phyloP scores from a whole-genome alignment of 1,284 basidiomycete genomes.

The Apiotrichum veenhuisii region DNA sequence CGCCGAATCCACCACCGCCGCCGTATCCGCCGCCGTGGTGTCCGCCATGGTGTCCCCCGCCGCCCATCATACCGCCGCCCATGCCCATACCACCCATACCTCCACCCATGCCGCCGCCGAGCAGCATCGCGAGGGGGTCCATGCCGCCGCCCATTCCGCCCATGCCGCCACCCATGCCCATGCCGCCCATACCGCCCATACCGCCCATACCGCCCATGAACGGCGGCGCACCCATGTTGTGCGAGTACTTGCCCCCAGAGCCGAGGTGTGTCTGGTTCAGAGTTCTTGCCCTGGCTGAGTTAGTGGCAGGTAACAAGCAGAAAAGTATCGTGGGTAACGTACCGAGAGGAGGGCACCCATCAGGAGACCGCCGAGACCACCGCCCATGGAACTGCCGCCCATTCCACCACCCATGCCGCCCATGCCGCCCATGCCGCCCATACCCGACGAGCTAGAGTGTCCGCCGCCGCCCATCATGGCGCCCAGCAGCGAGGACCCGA shows the following conservation, averaged over 20 bases:
- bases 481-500: constrained; percentile 8
- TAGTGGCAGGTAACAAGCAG: not conserved
- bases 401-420: constrained; percentile 4
- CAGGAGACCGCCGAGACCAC: constrained; percentile 5
- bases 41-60: not conserved
- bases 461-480: not conserved
- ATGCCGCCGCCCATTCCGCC: constrained; percentile 11
- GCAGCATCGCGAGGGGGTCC: constrained; percentile 10
- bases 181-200: not conserved
- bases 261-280: constrained; percentile 9
- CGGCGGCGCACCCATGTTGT: constrained; percentile 35
- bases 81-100: constrained; percentile 9
- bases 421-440: constrained; percentile 8
- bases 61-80: constrained; percentile 6
- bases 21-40: not conserved
- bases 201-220: constrained; percentile 29
- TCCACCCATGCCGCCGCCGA: constrained; percentile 12
- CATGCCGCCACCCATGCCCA: constrained; percentile 4
- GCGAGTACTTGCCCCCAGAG: constrained; percentile 17
- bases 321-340: not conserved
- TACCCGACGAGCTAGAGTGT: not conserved
- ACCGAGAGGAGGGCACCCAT: constrained; percentile 3
- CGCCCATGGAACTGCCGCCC: too few species aligned
- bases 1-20: constrained; percentile 1
- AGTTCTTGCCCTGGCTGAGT: not conserved